A percentile compares a stretch with the other conserved stretches of the same genome.
Conservation (phyloP, 768 basidiomycete species). For the Psilocybe subaeruginosa region DNA sequence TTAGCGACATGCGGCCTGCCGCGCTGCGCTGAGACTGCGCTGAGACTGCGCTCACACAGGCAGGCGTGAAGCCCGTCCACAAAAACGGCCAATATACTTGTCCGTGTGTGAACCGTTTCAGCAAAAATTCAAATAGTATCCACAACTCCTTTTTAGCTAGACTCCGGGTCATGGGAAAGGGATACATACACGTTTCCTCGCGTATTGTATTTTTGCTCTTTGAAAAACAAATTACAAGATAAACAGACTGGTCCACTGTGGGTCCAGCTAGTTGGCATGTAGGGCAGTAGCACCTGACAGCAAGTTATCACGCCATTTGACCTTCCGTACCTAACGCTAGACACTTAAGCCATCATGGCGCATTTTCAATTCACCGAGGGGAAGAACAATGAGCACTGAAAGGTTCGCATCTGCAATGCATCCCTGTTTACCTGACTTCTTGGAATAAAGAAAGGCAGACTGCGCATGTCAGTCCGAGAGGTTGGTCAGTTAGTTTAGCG, state of each 20-base stretch:
- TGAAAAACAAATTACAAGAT: too few species aligned
- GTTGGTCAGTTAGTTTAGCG: too few species aligned
- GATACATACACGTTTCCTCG: background rate
- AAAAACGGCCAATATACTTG: background rate
- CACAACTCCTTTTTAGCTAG: background rate
- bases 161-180: background rate
- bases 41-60: background rate
- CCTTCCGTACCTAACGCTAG: background rate
- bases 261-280: too few species aligned
- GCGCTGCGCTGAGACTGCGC: background rate
- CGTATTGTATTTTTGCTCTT: too few species aligned
- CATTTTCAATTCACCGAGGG: constrained; percentile 1
- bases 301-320: background rate
- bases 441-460: background rate
- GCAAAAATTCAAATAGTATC: background rate
- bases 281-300: background rate
- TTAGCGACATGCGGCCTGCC: background rate
- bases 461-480: background rate
- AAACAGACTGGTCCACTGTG: too few species aligned
- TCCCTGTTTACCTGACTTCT: background rate
- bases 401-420: background rate
- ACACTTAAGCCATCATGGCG: background rate
- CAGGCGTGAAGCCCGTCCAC: background rate
- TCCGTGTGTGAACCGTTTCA: constrained; percentile 3
- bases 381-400: background rate